phyloP scores from a whole-genome alignment of 2,329 filamentous ascomycete genomes.

The Blumeria hordei region DNA sequence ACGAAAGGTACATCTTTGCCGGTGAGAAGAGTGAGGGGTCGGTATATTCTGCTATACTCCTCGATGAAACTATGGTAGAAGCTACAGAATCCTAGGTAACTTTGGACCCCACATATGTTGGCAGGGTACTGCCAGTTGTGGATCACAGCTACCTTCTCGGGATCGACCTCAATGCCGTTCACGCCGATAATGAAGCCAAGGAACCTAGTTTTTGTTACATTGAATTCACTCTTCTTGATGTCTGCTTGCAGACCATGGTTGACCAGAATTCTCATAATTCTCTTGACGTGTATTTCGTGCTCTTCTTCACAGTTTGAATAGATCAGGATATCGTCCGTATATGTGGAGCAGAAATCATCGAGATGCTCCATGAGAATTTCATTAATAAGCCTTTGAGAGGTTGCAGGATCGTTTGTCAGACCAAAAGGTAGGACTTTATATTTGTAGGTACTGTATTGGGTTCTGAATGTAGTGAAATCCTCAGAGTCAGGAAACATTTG shows the following conservation, averaged over 20 bases:
- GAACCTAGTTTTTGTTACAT: neutral
- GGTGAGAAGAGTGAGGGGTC: neutral
- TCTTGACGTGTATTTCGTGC: neutral
- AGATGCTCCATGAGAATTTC: neutral
- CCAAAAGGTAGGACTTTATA: conserved; percentile 1
- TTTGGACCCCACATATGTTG: neutral
- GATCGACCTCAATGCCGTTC: neutral
- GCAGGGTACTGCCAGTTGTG: neutral
- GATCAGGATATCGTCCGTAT: neutral
- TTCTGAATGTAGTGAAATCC: neutral
- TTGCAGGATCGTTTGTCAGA: conserved; percentile 1
- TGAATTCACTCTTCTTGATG: neutral
- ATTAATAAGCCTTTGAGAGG: neutral
- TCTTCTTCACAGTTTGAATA: neutral
- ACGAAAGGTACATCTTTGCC: neutral
- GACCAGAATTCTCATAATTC: neutral
- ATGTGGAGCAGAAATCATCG: neutral
- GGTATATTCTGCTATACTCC: neutral
- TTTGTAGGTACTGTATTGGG: neutral
- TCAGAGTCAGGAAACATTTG: neutral
- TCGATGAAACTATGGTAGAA: neutral
- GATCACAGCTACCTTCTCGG: neutral
- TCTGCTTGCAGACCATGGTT: neutral
- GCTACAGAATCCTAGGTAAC: neutral
- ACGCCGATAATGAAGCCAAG: conserved; percentile 1